phyloP scores from a whole-genome alignment of 2,329 filamentous ascomycete species.

The Sporothrix variecibatus region DNA sequence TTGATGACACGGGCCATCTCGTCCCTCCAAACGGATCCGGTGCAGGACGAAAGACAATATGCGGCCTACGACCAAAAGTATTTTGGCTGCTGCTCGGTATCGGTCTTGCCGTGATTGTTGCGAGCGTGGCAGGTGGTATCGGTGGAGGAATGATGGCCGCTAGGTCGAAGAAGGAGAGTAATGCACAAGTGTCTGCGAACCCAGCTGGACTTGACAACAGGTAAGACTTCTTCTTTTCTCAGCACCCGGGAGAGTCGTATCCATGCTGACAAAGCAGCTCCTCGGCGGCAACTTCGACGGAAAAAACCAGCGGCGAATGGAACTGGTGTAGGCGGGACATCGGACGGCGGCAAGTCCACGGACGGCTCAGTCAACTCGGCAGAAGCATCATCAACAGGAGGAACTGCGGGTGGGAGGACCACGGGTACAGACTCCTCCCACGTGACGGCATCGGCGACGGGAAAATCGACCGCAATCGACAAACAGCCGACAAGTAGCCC shows the following conservation, averaged over 20 bases:
- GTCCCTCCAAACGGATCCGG: background rate
- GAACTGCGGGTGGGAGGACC: no score
- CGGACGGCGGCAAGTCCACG: background rate
- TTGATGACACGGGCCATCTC: background rate
- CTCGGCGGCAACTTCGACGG: background rate
- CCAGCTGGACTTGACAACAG: background rate
- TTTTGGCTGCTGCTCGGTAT: slow-evolving; percentile 32
- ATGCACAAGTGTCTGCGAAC: background rate
- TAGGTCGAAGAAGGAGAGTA: slow-evolving; percentile 17
- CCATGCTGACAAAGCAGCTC: background rate
- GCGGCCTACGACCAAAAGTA: slow-evolving; percentile 31
- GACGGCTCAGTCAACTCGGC: background rate
- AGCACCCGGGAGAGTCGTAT: background rate
- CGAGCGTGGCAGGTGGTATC: slow-evolving; percentile 34
- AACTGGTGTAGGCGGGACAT: background rate
- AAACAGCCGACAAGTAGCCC: background rate
- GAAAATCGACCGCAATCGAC: background rate
- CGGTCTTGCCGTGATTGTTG: slow-evolving; percentile 31
- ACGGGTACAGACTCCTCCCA: background rate
- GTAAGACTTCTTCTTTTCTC: background rate
- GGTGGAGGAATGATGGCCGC: slow-evolving; percentile 30
- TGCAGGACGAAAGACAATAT: slow-evolving; percentile 27
- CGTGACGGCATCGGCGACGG: background rate
- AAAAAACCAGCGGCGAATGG: background rate
- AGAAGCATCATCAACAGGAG: background rate